These are phyloP conservation scores for Fragaria ananassa DNA, from an alignment of 306 rosid genomes.

Conservation along the genomic window DNA sequence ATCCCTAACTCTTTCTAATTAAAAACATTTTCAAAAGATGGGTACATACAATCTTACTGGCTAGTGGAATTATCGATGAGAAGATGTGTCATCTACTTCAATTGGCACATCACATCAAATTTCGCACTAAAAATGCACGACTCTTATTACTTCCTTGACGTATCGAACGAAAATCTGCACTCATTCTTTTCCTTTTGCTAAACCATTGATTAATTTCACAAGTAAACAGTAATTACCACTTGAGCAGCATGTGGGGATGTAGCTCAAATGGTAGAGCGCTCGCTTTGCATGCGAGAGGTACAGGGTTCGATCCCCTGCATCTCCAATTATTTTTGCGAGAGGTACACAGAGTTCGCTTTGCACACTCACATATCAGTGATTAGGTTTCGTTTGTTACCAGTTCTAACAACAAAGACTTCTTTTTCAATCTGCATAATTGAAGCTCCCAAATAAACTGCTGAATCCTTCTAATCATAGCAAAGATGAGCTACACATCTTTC, in stretches of 20 bases:
- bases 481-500: too few relatives aligned
- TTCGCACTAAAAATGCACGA: neutral
- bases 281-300: slow-evolving; percentile 7
- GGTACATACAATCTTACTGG: neutral
- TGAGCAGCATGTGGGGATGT: neutral
- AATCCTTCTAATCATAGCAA: too few relatives aligned
- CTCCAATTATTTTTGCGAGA: neutral
- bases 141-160: neutral
- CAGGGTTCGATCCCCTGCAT: neutral
- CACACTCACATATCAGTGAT: too few relatives aligned
- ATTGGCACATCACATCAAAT: neutral
- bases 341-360: too few relatives aligned
- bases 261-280: slow-evolving; percentile 9
- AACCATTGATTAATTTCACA: neutral
- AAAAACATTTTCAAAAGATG: neutral
- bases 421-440: too few relatives aligned
- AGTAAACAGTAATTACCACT: too few relatives aligned
- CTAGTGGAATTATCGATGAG: neutral
- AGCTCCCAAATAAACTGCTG: too few relatives aligned
- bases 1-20: neutral
- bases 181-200: neutral
- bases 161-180: neutral
- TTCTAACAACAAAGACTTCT: neutral
- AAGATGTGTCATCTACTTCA: neutral
- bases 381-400: neutral